Evolutionary conservation across 352 stramenopile species (phyloP), one percentile per base, ranked within the genome.

Genomic region (Globisporangium cederbergense): DNA sequence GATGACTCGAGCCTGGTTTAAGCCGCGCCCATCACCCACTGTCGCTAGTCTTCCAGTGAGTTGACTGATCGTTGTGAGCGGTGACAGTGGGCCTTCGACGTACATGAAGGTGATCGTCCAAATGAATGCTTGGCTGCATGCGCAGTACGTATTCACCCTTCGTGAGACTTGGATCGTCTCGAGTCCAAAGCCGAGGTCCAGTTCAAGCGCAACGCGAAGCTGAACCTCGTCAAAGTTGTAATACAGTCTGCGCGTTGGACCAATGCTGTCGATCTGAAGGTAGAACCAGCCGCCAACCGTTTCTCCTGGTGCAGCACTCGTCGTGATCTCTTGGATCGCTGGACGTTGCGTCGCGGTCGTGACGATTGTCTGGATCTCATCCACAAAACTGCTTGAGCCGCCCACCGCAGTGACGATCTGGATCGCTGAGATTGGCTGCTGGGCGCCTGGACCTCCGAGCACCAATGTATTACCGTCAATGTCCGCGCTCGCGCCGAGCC

Each of bases 71-170:
- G 67, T 73, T 11, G 73, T 75, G 32, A 96, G 65, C 22, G 75
- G 65, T 7, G 82, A 68, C 1, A 94, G 58, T 1, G 77, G 71
- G 0, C 85, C 85, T 75, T 89, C 77, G 7, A 77, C 70, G 62
- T 79, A 87, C 42, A 91, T 63, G 58, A 96, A 95, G 28, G 83
- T 93, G 47, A 96, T 90, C 25, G 65, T 72, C 87, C 87, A 96
- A 20, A 91, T 56, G 55, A 79, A 96, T 18, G 64, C 85, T 57
- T 90, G 79, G 13, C 68, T 78, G 66, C 87, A 93, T 7, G 66
- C 81, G 60, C 87, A 95, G 57, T 78, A 92, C 0, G 74, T 88
- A 45, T 96, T 96, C 34, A 73, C 68, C 6, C 70, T 63, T 0
- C 87, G 75, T 2, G 68, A 74, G 14, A 96, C 81, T 38, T 66